These are phyloP conservation scores for Eragrostis curvula DNA, from an alignment of 176 grass and related monocot species.

Conservation along the genomic window DNA sequence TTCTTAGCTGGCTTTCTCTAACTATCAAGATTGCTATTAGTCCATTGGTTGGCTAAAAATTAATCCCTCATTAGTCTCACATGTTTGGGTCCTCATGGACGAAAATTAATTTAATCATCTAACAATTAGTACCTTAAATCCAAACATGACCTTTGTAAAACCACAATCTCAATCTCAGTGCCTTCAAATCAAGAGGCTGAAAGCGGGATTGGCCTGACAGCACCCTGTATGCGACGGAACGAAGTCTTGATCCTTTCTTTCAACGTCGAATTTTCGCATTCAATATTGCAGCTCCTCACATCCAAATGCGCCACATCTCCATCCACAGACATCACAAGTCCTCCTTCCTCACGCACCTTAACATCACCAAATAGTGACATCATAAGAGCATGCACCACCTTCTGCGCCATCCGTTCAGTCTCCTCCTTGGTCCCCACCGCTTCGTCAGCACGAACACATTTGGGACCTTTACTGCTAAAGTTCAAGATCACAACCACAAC, in stretches of 20 bases:
- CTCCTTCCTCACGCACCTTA: conserved; percentile 78
- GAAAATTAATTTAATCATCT: too few species aligned
- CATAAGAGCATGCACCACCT: conserved; percentile 74
- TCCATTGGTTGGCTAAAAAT: too few species aligned
- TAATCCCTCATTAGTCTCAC: too few species aligned
- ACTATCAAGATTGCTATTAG: too few species aligned
- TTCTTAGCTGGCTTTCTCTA: too few species aligned
- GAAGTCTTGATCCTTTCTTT: conserved; percentile 76
- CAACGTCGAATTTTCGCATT: conserved; percentile 63
- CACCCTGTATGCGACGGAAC: conserved; percentile 69
- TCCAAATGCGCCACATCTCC: conserved; percentile 64
- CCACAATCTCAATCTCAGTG: too few species aligned
- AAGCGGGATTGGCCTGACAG: conserved; percentile 72
- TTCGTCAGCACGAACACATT: conserved; percentile 56
- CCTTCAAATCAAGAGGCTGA: conserved; percentile 44
- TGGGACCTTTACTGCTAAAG: conserved; percentile 69
- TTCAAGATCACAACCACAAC: conserved; percentile 87
- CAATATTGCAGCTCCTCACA: conserved; percentile 67
- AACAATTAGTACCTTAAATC: too few species aligned
- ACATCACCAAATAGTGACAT: conserved; percentile 83
- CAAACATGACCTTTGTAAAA: too few species aligned
- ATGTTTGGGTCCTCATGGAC: too few species aligned
- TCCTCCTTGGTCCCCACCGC: conserved; percentile 63
- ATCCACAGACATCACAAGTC: conserved; percentile 66
- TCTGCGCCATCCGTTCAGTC: conserved; percentile 61